These are phyloP conservation scores for Lactifluus pinguis DNA, from an alignment of 768 basidiomycete genomes.

Conservation along the genomic window DNA sequence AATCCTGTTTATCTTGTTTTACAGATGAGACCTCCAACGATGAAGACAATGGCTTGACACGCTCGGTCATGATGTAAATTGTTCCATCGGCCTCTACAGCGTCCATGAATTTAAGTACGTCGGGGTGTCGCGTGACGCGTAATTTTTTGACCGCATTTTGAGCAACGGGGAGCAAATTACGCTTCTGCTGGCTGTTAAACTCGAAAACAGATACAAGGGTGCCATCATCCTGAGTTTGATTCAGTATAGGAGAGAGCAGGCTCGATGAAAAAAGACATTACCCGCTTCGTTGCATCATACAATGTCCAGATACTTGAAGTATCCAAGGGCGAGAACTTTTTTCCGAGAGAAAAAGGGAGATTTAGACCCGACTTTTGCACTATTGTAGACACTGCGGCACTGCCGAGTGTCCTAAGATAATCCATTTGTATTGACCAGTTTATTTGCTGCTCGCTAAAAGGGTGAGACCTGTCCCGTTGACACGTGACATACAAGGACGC, in stretches of 20 bases:
- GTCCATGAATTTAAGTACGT: slow-evolving; percentile 93
- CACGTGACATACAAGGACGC: no score
- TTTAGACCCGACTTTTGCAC: slow-evolving; percentile 90
- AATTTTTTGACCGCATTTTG: slow-evolving; percentile 87
- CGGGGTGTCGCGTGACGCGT: slow-evolving; percentile 87
- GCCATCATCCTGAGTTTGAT: slow-evolving; percentile 69
- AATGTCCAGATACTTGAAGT: slow-evolving; percentile 70
- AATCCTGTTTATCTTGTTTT: slow-evolving; percentile 66
- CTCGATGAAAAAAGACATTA: slow-evolving; percentile 26
- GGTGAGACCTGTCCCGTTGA: no score
- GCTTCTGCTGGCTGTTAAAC: slow-evolving; percentile 66
- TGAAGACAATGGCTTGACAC: slow-evolving; percentile 66
- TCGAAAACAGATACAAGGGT: slow-evolving; percentile 84
- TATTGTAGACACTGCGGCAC: slow-evolving; percentile 81
- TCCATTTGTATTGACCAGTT: slow-evolving; percentile 44
- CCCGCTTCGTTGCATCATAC: slow-evolving; percentile 84
- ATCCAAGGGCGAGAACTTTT: slow-evolving; percentile 59
- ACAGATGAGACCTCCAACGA: slow-evolving; percentile 52
- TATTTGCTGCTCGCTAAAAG: no score
- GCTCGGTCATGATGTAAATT: slow-evolving; percentile 92
- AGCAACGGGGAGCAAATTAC: slow-evolving; percentile 62
- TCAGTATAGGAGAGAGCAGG: slow-evolving; percentile 15
- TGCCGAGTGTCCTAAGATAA: slow-evolving; percentile 71
- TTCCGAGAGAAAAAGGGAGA: slow-evolving; percentile 78
- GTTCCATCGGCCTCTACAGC: slow-evolving; percentile 81